Evolutionary conservation across 108 stramenopile genomes (phyloP).

Genomic region (Cyclostephanos invisitatus): DNA sequence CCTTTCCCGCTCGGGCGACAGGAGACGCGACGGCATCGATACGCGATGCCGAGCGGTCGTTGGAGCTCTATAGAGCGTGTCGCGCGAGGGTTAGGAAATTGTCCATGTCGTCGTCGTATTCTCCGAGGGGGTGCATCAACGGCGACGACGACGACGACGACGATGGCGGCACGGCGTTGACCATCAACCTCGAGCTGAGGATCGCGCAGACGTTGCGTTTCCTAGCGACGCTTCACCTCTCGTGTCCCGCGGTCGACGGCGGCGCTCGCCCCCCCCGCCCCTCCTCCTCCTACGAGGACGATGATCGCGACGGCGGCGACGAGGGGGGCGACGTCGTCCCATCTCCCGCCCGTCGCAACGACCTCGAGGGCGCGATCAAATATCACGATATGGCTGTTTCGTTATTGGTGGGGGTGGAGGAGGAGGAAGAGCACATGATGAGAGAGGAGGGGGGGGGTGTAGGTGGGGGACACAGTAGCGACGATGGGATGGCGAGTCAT

Average conservation of each 20-base stretch:
- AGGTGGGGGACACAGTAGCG: background rate
- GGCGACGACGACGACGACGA: background rate
- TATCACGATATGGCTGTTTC: constrained; percentile 41
- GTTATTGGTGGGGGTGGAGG: constrained; percentile 31
- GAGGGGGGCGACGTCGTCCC: too few relatives aligned
- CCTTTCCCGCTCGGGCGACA: too few relatives aligned
- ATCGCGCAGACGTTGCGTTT: constrained; percentile 33
- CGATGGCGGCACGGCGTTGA: background rate
- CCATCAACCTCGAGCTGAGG: constrained; percentile 40
- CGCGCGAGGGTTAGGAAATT: constrained; percentile 8
- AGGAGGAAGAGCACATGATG: constrained; percentile 10
- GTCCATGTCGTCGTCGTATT: background rate
- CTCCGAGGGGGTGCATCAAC: too few relatives aligned
- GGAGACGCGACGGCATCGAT: too few relatives aligned
- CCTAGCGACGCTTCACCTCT: constrained; percentile 17
- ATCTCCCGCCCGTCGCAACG: background rate
- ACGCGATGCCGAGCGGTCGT: background rate
- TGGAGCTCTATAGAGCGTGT: constrained; percentile 13
- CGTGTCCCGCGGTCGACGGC: background rate
- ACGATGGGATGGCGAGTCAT: background rate
- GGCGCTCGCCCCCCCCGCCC: too few relatives aligned
- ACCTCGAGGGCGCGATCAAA: constrained; percentile 21
- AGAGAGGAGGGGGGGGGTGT: background rate
- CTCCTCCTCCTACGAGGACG: too few relatives aligned
- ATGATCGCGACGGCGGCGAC: too few relatives aligned